Conservation (phyloP, 2,329 filamentous ascomycete species). For the Pestalotiopsis sp. region DNA sequence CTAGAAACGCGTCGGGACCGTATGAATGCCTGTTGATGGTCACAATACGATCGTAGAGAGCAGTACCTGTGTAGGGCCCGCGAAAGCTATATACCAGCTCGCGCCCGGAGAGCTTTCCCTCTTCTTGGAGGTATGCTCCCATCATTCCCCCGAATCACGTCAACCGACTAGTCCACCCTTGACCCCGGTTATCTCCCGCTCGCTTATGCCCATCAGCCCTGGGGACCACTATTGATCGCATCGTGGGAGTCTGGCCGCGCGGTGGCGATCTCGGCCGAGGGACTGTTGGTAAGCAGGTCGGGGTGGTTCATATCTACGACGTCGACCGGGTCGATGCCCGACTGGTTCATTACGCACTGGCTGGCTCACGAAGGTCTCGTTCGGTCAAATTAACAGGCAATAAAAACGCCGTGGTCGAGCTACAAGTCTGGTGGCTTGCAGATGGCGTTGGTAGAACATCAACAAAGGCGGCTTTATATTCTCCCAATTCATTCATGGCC, state of each 20-base stretch:
- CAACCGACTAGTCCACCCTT: neutral
- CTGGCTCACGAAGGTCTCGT: neutral
- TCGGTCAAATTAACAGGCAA: no score
- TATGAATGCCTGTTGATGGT: neutral
- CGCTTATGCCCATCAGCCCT: neutral
- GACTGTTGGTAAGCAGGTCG: neutral
- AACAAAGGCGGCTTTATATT: no score
- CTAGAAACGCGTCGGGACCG: neutral
- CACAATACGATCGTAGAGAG: no score
- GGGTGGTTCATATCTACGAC: neutral
- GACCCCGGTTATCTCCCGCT: neutral
- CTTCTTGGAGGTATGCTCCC: neutral
- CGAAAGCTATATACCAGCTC: neutral
- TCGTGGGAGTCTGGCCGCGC: neutral
- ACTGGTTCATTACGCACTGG: neutral
- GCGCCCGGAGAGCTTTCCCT: neutral
- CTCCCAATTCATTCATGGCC: no score
- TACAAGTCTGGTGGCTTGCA: no score
- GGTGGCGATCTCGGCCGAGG: neutral
- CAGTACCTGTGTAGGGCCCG: no score
- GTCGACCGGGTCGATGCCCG: neutral
- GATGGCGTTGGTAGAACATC: no score
- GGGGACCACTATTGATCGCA: neutral
- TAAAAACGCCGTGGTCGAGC: no score
- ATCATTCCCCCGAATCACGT: neutral